phyloP scores from a whole-genome alignment of 257 asterid genomes.

The Haberlea rhodopensis region DNA sequence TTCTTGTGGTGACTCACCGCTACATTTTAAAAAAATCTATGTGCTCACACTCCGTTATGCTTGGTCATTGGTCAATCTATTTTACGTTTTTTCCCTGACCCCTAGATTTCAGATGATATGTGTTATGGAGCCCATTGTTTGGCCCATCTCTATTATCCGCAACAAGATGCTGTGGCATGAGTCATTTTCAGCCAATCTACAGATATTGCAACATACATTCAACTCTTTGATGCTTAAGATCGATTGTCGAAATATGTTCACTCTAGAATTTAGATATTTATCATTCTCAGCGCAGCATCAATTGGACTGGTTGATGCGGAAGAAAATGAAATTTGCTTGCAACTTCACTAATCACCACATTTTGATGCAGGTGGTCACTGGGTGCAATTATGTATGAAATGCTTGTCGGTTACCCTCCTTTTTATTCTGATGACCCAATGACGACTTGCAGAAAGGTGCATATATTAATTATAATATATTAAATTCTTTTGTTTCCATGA shows the following conservation, averaged over 20 bases:
- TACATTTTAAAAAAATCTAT: conserved; percentile 3
- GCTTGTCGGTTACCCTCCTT: conserved; percentile 70
- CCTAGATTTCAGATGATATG: conserved; percentile 7
- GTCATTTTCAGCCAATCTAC: neutral
- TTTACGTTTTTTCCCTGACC: neutral
- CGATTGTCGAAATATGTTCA: neutral
- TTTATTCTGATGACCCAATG: conserved; percentile 63
- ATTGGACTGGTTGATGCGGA: conserved; percentile 12
- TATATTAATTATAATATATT: neutral
- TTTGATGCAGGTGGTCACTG: conserved; percentile 60
- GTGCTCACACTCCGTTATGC: conserved; percentile 16
- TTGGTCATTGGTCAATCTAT: conserved; percentile 9
- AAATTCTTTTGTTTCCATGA: conserved; percentile 15
- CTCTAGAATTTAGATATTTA: conserved; percentile 5
- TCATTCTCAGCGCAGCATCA: conserved; percentile 15
- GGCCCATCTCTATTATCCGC: too few species aligned
- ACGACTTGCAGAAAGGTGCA: conserved; percentile 65
- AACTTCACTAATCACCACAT: conserved; percentile 19
- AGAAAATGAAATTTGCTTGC: conserved; percentile 10
- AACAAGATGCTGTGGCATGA: neutral
- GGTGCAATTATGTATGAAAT: conserved; percentile 72
- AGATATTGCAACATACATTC: neutral
- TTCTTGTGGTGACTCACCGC: conserved; percentile 5
- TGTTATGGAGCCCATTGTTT: too few species aligned
- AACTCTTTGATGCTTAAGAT: neutral